These are phyloP conservation scores for Aspergillus pseudoglaucus DNA, from an alignment of 2,329 filamentous ascomycete species.

Conservation along the genomic window DNA sequence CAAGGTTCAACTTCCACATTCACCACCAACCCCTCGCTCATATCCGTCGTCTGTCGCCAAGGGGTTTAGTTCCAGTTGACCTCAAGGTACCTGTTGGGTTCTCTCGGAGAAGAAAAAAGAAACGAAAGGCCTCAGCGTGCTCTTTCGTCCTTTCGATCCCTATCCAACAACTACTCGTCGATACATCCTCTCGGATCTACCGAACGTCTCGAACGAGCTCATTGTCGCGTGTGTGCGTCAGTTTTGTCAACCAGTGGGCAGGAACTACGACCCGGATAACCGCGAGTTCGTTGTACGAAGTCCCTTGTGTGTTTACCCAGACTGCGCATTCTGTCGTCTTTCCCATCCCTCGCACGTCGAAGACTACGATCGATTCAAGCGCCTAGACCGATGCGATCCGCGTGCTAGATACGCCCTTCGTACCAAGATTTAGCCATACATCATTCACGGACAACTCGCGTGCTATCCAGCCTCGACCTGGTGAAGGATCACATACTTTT, in stretches of 20 bases:
- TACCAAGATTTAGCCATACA: not conserved
- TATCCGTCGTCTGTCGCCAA: not conserved
- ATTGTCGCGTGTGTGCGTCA: not conserved
- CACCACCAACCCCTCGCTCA: not conserved
- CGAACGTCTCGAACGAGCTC: constrained; percentile 1
- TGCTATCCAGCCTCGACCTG: not conserved
- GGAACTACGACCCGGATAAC: not conserved
- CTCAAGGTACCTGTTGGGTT: not conserved
- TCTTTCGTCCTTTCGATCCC: no score
- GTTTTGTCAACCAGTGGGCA: not conserved
- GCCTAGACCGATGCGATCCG: constrained; percentile 1
- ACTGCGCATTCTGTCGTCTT: constrained; percentile 2
- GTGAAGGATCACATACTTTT: not conserved
- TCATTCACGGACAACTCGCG: not conserved
- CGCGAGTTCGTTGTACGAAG: not conserved
- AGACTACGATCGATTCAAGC: not conserved
- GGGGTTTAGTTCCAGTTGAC: not conserved
- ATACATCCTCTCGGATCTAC: not conserved
- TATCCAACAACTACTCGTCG: no score
- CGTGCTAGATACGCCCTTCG: not conserved
- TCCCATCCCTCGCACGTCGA: not conserved
- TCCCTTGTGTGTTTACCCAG: not conserved
- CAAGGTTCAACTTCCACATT: not conserved
- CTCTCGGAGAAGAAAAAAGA: not conserved
- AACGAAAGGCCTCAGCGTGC: not conserved